A percentile compares a stretch with the other conserved stretches of the same genome.
These are phyloP conservation scores for Colletotrichum navitas DNA, from an alignment of 2,329 filamentous ascomycete species.

Conservation along the genomic window DNA sequence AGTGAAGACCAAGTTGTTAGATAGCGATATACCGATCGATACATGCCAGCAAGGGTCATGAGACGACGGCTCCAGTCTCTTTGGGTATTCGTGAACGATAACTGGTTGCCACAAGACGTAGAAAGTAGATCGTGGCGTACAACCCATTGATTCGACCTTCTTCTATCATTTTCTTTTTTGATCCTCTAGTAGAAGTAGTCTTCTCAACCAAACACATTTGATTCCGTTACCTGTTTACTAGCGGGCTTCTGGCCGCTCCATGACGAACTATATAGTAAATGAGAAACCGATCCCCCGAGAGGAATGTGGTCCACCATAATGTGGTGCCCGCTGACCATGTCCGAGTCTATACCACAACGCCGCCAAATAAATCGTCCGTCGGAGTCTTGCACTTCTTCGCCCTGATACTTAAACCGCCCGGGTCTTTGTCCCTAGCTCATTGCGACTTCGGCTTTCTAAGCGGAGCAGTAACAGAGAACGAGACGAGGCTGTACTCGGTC, in stretches of 20 bases:
- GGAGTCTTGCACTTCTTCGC: background rate
- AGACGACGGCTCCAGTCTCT: too few species aligned
- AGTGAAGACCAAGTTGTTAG: too few species aligned
- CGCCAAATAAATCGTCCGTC: background rate
- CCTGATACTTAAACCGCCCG: background rate
- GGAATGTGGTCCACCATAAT: background rate
- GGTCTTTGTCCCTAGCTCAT: background rate
- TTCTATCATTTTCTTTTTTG: too few species aligned
- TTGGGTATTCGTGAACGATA: too few species aligned
- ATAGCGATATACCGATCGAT: too few species aligned
- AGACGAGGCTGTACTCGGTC: conserved; percentile 33
- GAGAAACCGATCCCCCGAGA: background rate
- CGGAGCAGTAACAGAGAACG: conserved; percentile 36
- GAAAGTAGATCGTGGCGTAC: too few species aligned
- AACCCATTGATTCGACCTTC: too few species aligned
- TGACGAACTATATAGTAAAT: background rate
- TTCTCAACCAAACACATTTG: background rate
- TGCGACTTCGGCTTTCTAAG: conserved; percentile 35
- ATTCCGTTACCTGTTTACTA: background rate
- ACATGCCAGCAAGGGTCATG: too few species aligned
- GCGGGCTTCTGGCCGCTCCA: background rate
- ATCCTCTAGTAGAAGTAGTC: background rate
- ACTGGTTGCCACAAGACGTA: too few species aligned
- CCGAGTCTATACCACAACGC: conserved; percentile 6
- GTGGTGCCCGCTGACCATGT: background rate